Percentiles rank a stretch among this genome's conserved stretches.
These are phyloP conservation scores for Emericellopsis terricola DNA, from an alignment of 495 filamentous ascomycete species.

Conservation along the genomic window DNA sequence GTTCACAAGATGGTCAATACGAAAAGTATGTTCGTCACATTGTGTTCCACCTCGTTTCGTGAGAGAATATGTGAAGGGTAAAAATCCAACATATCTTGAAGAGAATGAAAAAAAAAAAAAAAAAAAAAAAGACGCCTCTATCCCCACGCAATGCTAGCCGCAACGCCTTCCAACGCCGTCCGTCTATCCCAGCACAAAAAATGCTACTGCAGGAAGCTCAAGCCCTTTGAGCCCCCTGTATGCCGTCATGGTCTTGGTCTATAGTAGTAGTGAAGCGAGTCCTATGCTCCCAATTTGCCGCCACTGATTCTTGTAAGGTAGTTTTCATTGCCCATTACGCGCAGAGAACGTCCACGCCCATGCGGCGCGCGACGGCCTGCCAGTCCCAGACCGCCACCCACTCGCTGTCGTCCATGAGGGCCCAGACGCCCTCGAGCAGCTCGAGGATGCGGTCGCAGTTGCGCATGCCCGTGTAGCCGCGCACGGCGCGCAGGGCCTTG, in stretches of 20 bases:
- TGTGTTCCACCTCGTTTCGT: background rate
- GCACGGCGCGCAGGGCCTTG: conserved; percentile 47
- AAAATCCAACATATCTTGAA: background rate
- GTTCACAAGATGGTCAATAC: too few relatives aligned
- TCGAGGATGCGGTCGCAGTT: conserved; percentile 62
- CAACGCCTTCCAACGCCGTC: too few relatives aligned
- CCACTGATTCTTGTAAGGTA: too few relatives aligned
- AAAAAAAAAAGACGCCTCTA: background rate
- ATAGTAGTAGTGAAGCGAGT: too few relatives aligned
- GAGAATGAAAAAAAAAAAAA: background rate
- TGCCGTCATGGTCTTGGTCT: too few relatives aligned
- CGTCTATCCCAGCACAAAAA: background rate
- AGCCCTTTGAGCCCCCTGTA: too few relatives aligned
- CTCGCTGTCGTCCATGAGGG: conserved; percentile 56
- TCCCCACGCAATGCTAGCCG: too few relatives aligned
- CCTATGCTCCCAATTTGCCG: too few relatives aligned
- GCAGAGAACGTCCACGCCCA: conserved; percentile 67
- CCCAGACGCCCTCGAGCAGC: conserved; percentile 69
- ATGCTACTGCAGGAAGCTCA: background rate
- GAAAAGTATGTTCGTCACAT: too few relatives aligned
- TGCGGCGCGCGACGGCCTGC: conserved; percentile 59
- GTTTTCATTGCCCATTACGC: too few relatives aligned
- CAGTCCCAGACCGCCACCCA: conserved; percentile 75
- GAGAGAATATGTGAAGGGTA: background rate
- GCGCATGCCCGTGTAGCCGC: conserved; percentile 60